Base-by-base conservation (phyloP, 345 rosid genomes). In the Lepidium sativum region DNA sequence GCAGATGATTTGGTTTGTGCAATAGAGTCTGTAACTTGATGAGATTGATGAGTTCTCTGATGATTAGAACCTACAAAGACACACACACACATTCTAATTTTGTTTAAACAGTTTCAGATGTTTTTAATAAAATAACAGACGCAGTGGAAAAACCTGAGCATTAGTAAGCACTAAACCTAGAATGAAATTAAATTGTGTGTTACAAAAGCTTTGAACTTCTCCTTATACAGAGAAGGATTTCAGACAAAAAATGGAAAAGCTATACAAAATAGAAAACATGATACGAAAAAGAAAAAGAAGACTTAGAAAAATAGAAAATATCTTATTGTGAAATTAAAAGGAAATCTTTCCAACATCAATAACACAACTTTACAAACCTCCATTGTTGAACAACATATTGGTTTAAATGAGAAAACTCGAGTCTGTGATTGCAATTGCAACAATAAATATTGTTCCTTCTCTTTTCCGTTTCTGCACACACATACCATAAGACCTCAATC, bases 401-500 rank as follows among this genome's bases (percentile, higher is more conserved):
- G 63, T 20, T 34, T 66, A 53, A 11, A 23, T 45, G 2, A 47
- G 44, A 33, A 33, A 40, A 5, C 63, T 12, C 21, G 81, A 3
- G 80, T 73, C 20, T 75, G 81, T 52, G 79, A 77, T 37, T 32
- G 65, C 53, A 44, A 77, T 37, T 32, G 65, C 53, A 44, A 60
- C 12, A 83, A 67, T 34, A 64, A 78, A 63, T 85, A 83, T 47
- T 74, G 71, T 60, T 60, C 53, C 27, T 80, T 86, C 16, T 84
- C 88, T 64, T 80, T 86, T 14, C 73, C 86, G 70, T 55, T 79
- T 72, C 95, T 87, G 73, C 38, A 13, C 27, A 48, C 23, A 48
- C 2, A 37, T 37, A 47, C 14, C n/a, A n/a, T 29, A n/a, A 47
- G 21, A 21, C 23, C 6, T 8, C 29, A 48, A 62, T 21, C 42